Evolutionary conservation across 495 filamentous ascomycete species (phyloP).

Genomic region (Paragyromitra xinjiangensis): DNA sequence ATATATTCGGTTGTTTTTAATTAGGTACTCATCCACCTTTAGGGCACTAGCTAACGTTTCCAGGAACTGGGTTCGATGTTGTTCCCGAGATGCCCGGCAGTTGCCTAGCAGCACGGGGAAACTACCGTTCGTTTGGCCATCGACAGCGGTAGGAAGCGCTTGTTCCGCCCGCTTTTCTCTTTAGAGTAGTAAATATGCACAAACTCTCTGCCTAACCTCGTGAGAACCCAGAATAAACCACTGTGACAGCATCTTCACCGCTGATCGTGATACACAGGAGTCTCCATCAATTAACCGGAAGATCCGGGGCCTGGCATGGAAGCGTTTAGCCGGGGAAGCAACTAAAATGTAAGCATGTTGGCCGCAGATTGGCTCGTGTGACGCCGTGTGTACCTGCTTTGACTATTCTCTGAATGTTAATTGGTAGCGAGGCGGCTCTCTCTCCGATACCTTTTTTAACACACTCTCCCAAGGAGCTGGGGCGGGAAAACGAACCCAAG

Average conservation of each 20-base stretch:
- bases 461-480: slow-evolving; percentile 27
- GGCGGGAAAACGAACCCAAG: slow-evolving; percentile 43
- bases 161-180: slow-evolving; percentile 1
- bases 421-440: slow-evolving; percentile 30
- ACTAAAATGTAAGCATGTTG: background rate
- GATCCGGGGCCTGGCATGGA: slow-evolving; percentile 1
- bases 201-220: background rate
- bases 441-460: slow-evolving; percentile 5
- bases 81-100: background rate
- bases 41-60: background rate
- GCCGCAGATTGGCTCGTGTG: slow-evolving; percentile 30
- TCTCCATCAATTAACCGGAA: slow-evolving; percentile 30
- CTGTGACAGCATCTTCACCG: background rate
- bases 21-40: slow-evolving; percentile 8
- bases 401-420: background rate
- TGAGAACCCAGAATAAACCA: background rate
- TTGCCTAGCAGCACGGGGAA: background rate
- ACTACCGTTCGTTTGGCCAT: slow-evolving; percentile 3
- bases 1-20: background rate
- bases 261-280: background rate
- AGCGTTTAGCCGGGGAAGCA: slow-evolving; percentile 29
- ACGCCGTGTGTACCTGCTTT: slow-evolving; percentile 41
- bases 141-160: background rate
- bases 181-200: background rate
- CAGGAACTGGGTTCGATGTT: slow-evolving; percentile 7